Conservation (phyloP, 2,329 filamentous ascomycete genomes). For the Elsinoe necatrix region DNA sequence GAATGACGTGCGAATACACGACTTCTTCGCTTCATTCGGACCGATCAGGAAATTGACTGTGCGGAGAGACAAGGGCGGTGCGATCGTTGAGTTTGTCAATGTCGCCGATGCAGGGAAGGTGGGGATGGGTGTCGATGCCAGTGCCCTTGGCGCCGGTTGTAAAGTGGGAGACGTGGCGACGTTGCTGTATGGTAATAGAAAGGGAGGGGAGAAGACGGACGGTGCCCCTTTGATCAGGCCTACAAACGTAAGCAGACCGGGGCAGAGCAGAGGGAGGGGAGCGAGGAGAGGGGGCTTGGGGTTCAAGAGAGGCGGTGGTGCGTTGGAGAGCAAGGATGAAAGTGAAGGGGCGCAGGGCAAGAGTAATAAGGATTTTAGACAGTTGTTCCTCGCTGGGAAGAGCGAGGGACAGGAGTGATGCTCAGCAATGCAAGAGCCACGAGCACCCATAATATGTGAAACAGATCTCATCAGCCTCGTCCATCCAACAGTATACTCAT, state of each 20-base stretch:
- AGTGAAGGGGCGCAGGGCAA: constrained; percentile 28
- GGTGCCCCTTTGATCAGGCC: constrained; percentile 24
- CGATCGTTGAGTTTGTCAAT: constrained; percentile 72
- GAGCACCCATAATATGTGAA: background rate
- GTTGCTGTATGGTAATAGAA: constrained; percentile 26
- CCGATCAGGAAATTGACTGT: constrained; percentile 66
- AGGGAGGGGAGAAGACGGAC: constrained; percentile 18
- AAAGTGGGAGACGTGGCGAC: constrained; percentile 31
- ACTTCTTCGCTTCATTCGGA: constrained; percentile 63
- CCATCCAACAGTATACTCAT: too few relatives aligned
- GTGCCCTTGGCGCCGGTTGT: constrained; percentile 33
- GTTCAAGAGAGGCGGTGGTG: constrained; percentile 36
- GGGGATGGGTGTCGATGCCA: constrained; percentile 39
- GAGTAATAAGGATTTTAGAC: constrained; percentile 51
- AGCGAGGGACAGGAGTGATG: constrained; percentile 19
- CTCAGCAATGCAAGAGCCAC: background rate
- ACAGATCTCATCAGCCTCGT: background rate
- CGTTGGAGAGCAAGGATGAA: constrained; percentile 17
- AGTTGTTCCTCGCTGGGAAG: constrained; percentile 40
- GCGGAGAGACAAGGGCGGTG: constrained; percentile 73
- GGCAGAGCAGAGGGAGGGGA: constrained; percentile 33
- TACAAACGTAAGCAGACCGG: constrained; percentile 35
- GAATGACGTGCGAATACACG: constrained; percentile 73
- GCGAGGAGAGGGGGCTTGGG: constrained; percentile 42
- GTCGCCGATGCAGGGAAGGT: constrained; percentile 64